phyloP scores from a whole-genome alignment of 2,329 filamentous ascomycete species.

The Fusarium sp. region DNA sequence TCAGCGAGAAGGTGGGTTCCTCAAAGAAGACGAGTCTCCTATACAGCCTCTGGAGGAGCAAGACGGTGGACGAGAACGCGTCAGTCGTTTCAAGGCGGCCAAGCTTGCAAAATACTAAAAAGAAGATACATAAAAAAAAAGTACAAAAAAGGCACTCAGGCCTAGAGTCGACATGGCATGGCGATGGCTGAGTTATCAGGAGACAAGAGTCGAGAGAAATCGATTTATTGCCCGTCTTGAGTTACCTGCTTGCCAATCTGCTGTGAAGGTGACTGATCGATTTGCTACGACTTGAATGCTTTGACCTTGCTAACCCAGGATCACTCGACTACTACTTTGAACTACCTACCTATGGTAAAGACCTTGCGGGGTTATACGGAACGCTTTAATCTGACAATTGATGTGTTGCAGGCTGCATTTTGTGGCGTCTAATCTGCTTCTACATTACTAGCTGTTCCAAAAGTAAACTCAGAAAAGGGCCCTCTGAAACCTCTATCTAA shows the following conservation, averaged over 20 bases:
- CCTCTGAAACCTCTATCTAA: conserved; percentile 67
- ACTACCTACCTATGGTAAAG: background rate
- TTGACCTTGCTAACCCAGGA: conserved; percentile 19
- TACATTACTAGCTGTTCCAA: conserved; percentile 67
- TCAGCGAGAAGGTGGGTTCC: conserved; percentile 83
- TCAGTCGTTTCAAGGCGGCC: conserved; percentile 81
- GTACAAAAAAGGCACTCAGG: conserved; percentile 4
- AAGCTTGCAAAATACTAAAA: conserved; percentile 65
- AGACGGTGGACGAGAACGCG: conserved; percentile 69
- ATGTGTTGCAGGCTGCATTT: conserved; percentile 55
- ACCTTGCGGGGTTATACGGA: conserved; percentile 33
- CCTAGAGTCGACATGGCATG: conserved; percentile 7
- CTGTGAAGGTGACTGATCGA: conserved; percentile 39
- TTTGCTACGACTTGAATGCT: background rate
- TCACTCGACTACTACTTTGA: background rate
- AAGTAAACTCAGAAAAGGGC: conserved; percentile 59
- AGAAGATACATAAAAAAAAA: conserved; percentile 19
- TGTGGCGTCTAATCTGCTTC: conserved; percentile 64
- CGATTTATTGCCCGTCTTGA: conserved; percentile 42
- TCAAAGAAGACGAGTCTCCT: conserved; percentile 74
- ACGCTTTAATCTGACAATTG: conserved; percentile 58
- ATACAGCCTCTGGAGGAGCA: conserved; percentile 75
- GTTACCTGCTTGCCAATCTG: conserved; percentile 1
- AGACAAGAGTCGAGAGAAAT: conserved; percentile 45
- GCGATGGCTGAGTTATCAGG: conserved; percentile 17